Evolutionary conservation across 148 eudicot species (phyloP).

Genomic region (Drosera capensis): DNA sequence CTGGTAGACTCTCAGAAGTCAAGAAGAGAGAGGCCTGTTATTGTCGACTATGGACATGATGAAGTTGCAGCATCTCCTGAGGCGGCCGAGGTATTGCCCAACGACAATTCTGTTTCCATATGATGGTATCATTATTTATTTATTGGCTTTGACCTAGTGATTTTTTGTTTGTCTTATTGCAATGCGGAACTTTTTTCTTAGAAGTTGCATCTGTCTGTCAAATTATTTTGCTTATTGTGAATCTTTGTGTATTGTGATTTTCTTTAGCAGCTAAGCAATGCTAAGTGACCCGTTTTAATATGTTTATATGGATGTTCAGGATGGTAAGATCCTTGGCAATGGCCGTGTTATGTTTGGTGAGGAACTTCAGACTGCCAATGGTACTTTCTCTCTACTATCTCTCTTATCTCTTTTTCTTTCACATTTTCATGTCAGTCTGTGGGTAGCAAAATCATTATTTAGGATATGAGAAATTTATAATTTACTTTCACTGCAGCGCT

Average conservation of each 20-base stretch:
- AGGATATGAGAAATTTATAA: no score
- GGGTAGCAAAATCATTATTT: no score
- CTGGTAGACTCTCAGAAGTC: conserved; percentile 9
- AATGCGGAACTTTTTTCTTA: neutral
- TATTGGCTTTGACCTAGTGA: neutral
- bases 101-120: neutral
- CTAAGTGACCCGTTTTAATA: neutral
- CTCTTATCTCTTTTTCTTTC: neutral
- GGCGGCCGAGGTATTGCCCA: conserved; percentile 44
- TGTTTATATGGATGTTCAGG: conserved; percentile 22
- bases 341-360: conserved; percentile 41
- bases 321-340: conserved; percentile 40
- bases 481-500: no score
- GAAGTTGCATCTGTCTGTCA: neutral
- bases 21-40: conserved; percentile 30
- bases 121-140: neutral
- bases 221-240: neutral
- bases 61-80: conserved; percentile 79
- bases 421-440: neutral
- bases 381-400: conserved; percentile 21
- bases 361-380: conserved; percentile 31
- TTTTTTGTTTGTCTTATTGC: neutral
- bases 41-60: conserved; percentile 85
- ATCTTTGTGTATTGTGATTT: neutral
- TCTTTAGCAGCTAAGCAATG: neutral